Base-by-base conservation (phyloP, 805 yeast genomes). In the Jamesozyma lodderae region DNA sequence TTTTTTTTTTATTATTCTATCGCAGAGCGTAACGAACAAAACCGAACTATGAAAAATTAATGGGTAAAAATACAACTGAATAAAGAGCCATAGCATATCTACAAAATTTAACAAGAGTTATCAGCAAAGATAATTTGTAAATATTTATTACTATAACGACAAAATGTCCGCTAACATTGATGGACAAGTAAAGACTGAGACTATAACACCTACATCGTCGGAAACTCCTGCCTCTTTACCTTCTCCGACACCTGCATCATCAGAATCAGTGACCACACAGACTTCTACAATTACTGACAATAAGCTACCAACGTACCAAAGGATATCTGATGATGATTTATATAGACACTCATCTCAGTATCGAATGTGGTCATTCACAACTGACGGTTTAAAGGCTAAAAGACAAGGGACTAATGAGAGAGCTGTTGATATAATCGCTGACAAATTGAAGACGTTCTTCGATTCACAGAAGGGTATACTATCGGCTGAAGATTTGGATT, bases 341-440 rank as follows among this genome's bases (percentile, higher is more conserved):
- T 90, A 85, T 60, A 72, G 97, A 31, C 71, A 87, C 23, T 83
- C 95, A 4, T 72, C 92, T 1, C 98, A 90, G 63, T 90, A 71
- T 56, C 67, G 81, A 37, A 40, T 75, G 8, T 90, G 98, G 98
- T 87, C 96, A 1, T 90, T 74, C 58, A 77, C 86, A 0, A 53
- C 56, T 15, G 73, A 73, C 1, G 73, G 72, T 40, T 66, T 90
- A n/a, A 62, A 59, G 3, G 67, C 69, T 21, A 59, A 66, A 25
- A 64, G 84, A 41, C 46, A 51, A 13, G 49, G 61, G 11, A 72
- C 79, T 5, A 80, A 85, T 57, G 67, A 68, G 31, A 63, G 64
- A 20, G 95, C 90, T 2, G 56, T 59, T 16, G 41, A 19, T 3
- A 46, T 40, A 11, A 61, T 60, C 1, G 55, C 60, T 15, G 60